These are phyloP conservation scores for Pyrus hybrid DNA, from an alignment of 331 rosid genomes.

Conservation along the genomic window DNA sequence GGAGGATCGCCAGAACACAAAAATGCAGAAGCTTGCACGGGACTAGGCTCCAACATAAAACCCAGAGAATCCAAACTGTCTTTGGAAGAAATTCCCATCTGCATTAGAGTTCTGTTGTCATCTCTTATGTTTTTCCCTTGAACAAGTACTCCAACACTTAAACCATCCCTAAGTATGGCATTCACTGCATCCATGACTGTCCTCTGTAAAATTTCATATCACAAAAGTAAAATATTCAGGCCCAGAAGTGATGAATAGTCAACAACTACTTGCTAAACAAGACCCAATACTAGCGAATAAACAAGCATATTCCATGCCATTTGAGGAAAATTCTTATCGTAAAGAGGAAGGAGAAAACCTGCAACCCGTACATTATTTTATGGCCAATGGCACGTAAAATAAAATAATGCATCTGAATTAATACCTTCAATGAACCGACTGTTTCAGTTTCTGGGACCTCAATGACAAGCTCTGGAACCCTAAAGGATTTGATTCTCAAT, in stretches of 20 bases:
- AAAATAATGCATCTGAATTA: background rate
- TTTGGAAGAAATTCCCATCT: conserved; percentile 55
- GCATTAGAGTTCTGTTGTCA: conserved; percentile 55
- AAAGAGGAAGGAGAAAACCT: background rate
- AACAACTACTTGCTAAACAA: background rate
- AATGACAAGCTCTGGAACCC: conserved; percentile 73
- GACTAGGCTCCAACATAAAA: conserved; percentile 54
- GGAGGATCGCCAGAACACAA: conserved; percentile 23
- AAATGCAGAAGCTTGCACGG: conserved; percentile 32
- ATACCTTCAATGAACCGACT: conserved; percentile 78
- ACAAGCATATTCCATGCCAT: background rate
- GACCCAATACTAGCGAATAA: background rate
- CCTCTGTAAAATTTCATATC: conserved; percentile 32
- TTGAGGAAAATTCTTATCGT: background rate
- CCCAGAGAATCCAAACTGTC: conserved; percentile 52
- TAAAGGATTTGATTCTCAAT: conserved; percentile 80
- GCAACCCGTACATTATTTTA: background rate
- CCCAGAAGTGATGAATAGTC: background rate
- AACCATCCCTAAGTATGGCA: conserved; percentile 51
- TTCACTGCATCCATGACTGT: conserved; percentile 62
- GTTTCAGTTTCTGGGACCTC: conserved; percentile 86
- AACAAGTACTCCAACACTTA: conserved; percentile 53
- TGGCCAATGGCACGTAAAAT: background rate
- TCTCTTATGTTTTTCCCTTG: conserved; percentile 63
- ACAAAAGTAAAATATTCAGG: background rate